Evolutionary conservation across 768 basidiomycete species (phyloP), one percentile per base, ranked within the genome.

Genomic region (Boletus edulis): DNA sequence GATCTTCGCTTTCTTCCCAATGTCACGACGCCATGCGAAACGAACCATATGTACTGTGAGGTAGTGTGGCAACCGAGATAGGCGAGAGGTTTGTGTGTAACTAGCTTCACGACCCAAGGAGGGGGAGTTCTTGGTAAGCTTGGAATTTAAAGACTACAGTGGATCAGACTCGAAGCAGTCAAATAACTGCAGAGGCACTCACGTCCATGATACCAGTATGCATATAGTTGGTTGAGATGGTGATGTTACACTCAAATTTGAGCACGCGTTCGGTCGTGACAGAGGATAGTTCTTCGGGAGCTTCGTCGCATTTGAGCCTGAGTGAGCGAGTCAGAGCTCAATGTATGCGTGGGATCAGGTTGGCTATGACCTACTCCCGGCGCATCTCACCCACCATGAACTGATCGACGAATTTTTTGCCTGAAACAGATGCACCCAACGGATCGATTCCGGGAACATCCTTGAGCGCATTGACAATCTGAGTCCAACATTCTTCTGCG

Each of bases 11-110:
- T 98, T 98, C 76, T 88, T 93, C 49, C 73, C 73, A 55, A 97
- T 94, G 61, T 98, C 97, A 37, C 82, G 78, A 56, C 92, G 78
- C 97, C 97, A 99, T 52, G 86, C 88, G 70, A 98, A 99, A 45
- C 97, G 89, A 13, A 95, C 94, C 89, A 98, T 91, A 63, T 98
- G 94, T 5, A 98, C 83, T 6, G 87, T 86, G 20, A 97, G 80
- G 64, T 91, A 95, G 5, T 83, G 71, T 0, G 97, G 97, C 13
- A 98, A 76, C 20, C 95, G 82, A 12, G 91, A 83, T 47, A 99
- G 65, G 10, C 94, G 86, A 4, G 90, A 87, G 37, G 82, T 84
- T 65, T 91, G 86, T 20, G 78, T 84, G 75, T 98, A 98, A 0
- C 80, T 70, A 0, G 95, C 95, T 40, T 90, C 81, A 13, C 94